Evolutionary conservation across 1,284 basidiomycete genomes (phyloP).

Genomic region (Papiliotrema flavescens): DNA sequence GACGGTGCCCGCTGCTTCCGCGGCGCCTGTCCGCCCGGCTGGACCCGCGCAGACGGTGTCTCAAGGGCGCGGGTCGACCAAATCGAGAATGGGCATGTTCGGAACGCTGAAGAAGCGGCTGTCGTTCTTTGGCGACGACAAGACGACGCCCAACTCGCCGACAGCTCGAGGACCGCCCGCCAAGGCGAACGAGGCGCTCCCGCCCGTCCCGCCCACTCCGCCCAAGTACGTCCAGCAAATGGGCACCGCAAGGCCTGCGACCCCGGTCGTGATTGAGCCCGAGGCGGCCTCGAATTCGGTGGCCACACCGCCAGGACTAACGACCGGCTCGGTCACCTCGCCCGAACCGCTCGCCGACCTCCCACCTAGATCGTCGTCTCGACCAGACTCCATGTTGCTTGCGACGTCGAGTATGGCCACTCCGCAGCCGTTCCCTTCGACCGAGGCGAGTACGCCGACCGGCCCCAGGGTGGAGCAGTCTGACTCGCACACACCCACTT

Average conservation of each 20-base stretch:
- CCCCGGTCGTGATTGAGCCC: neutral
- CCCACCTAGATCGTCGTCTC: conserved; percentile 3
- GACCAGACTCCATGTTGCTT: neutral
- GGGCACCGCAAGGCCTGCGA: neutral
- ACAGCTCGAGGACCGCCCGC: neutral
- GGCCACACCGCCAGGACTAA: neutral
- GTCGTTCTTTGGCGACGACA: conserved; percentile 9
- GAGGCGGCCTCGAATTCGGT: neutral
- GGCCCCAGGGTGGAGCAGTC: too few species aligned
- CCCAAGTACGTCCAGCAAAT: neutral
- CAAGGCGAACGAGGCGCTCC: neutral
- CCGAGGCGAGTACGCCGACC: neutral
- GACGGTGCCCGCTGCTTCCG: neutral
- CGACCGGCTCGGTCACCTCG: neutral
- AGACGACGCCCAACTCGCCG: neutral
- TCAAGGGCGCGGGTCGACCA: neutral
- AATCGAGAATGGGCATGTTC: conserved; percentile 15
- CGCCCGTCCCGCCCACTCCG: neutral
- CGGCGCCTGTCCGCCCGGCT: neutral
- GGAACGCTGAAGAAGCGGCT: conserved; percentile 26
- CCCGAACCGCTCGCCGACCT: neutral
- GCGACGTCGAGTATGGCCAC: neutral
- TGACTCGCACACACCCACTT: neutral
- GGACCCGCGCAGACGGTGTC: conserved; percentile 1
- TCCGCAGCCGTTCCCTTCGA: neutral